phyloP scores from a whole-genome alignment of 495 filamentous ascomycete species.

The Aspergillus campestris region DNA sequence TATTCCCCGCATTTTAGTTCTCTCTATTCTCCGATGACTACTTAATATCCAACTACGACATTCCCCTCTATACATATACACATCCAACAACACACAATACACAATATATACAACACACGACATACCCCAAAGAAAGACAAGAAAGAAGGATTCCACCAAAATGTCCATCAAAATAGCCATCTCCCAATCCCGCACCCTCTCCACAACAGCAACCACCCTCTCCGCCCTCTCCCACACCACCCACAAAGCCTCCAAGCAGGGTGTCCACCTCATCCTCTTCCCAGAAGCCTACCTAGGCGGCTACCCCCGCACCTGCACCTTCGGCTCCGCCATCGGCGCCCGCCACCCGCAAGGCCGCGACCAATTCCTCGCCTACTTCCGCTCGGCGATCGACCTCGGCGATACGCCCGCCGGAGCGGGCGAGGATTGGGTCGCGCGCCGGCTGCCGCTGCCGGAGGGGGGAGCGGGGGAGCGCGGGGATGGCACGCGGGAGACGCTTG shows the following conservation, averaged over 20 bases:
- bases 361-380: constrained; percentile 77
- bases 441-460: constrained; percentile 44
- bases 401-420: constrained; percentile 73
- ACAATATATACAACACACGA: too few species aligned
- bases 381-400: constrained; percentile 71
- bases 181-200: constrained; percentile 64
- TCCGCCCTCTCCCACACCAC: constrained; percentile 51
- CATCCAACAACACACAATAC: too few species aligned
- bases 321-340: constrained; percentile 65
- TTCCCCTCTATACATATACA: too few species aligned
- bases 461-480: constrained; percentile 59
- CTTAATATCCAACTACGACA: too few species aligned
- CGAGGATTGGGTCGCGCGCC: constrained; percentile 59
- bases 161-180: constrained; percentile 54
- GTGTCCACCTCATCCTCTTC: constrained; percentile 73
- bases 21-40: too few species aligned
- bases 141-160: neutral
- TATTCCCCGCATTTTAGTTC: too few species aligned
- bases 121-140: neutral
- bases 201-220: constrained; percentile 58
- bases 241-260: constrained; percentile 26
- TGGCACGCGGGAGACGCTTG: constrained; percentile 75
- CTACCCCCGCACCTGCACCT: constrained; percentile 77
- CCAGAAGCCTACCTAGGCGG: constrained; percentile 92
- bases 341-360: constrained; percentile 64